Conservation (phyloP, 129 eudicot genomes). For the Oenanthe sinensis region DNA sequence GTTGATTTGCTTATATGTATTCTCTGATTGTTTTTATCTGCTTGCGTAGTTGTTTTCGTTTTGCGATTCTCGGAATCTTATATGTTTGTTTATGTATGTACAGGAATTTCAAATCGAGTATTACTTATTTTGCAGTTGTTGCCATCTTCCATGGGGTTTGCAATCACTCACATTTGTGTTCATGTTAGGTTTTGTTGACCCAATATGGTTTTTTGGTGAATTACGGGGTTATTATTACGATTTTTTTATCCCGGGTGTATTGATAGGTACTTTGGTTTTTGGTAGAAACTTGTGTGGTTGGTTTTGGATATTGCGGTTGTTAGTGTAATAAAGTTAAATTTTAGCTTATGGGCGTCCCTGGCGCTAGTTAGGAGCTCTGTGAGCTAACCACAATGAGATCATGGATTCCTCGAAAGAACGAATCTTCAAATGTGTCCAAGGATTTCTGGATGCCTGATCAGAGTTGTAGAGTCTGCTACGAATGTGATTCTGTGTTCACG, state of each 20-base stretch:
- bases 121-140: constrained; percentile 4
- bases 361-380: constrained; percentile 15
- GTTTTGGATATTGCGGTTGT: not conserved
- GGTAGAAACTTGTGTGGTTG: not conserved
- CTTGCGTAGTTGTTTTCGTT: too few species aligned
- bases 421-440: constrained; percentile 42
- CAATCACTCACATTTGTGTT: not conserved
- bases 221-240: not conserved
- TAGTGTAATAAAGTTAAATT: not conserved
- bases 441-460: constrained; percentile 74
- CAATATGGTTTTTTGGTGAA: not conserved
- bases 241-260: not conserved
- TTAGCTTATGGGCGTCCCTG: constrained; percentile 24
- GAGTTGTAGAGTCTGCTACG: constrained; percentile 62
- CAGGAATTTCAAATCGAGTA: not conserved
- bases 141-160: not conserved
- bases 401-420: constrained; percentile 39
- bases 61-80: not conserved
- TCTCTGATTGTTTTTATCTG: not conserved
- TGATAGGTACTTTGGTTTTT: not conserved
- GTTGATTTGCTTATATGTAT: not conserved
- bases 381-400: constrained; percentile 32
- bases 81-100: not conserved
- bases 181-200: not conserved
- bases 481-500: constrained; percentile 50